Evolutionary conservation across 169 alveolate genomes (phyloP).

Genomic region (Plasmodium falciparum): DNA sequence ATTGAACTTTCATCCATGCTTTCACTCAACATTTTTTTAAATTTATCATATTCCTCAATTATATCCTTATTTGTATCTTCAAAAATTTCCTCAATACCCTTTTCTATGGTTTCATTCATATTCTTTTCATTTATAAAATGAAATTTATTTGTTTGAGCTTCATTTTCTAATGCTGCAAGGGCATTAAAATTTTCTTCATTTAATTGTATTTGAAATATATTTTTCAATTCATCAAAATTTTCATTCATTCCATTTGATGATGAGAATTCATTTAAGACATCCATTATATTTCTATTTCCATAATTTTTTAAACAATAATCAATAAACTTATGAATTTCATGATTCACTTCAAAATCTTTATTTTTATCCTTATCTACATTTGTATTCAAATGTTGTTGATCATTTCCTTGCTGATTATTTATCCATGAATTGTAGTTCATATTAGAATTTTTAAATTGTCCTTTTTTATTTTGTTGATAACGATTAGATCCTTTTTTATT

Average conservation of each 20-base stretch:
- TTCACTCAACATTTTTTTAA: slow-evolving; percentile 3
- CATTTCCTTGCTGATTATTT: background rate
- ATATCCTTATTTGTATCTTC: slow-evolving; percentile 12
- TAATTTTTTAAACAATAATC: slow-evolving; percentile 72
- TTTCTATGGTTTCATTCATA: background rate
- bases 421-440: background rate
- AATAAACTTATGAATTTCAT: slow-evolving; percentile 66
- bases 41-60: slow-evolving; percentile 34
- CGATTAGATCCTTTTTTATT: background rate
- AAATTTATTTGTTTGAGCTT: slow-evolving; percentile 5
- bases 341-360: slow-evolving; percentile 42
- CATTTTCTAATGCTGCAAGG: slow-evolving; percentile 25
- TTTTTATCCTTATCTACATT: slow-evolving; percentile 6
- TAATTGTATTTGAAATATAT: slow-evolving; percentile 55
- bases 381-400: background rate
- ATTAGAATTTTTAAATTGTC: background rate
- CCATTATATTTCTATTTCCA: slow-evolving; percentile 47
- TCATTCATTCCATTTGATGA: slow-evolving; percentile 22
- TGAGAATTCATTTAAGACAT: slow-evolving; percentile 49
- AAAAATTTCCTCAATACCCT: slow-evolving; percentile 24
- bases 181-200: slow-evolving; percentile 41
- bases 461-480: slow-evolving; percentile 7
- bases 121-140: slow-evolving; percentile 26
- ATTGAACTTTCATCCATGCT: slow-evolving; percentile 1
- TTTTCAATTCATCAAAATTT: slow-evolving; percentile 41